A percentile compares a stretch with the other conserved stretches of the same genome.
phyloP scores from a whole-genome alignment of 768 basidiomycete species.

The Boletus sp. region DNA sequence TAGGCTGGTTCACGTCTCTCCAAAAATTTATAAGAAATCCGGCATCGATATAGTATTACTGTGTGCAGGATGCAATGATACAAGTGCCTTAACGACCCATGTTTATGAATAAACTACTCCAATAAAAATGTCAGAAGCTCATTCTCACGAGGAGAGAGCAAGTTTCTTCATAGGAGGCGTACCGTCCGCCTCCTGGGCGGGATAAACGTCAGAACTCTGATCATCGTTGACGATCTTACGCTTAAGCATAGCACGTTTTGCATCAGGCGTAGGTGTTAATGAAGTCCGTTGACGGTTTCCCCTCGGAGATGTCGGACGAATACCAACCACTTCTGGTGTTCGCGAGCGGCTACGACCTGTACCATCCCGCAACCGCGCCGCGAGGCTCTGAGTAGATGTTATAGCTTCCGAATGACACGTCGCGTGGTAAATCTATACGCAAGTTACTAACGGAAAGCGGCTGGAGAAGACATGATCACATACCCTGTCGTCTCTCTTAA shows the following conservation, averaged over 20 bases:
- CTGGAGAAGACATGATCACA: slow-evolving; percentile 25
- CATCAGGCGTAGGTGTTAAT: slow-evolving; percentile 50
- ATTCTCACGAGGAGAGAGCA: slow-evolving; percentile 42
- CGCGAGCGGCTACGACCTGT: slow-evolving; percentile 64
- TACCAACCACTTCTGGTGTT: slow-evolving; percentile 60
- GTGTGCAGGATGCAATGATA: slow-evolving; percentile 22
- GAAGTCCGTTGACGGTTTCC: slow-evolving; percentile 34
- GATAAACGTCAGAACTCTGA: slow-evolving; percentile 31
- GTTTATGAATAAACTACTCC: slow-evolving; percentile 32
- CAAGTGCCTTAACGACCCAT: slow-evolving; percentile 24
- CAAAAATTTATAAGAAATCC: background rate
- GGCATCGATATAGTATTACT: slow-evolving; percentile 16
- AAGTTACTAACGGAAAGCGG: slow-evolving; percentile 1
- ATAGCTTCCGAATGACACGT: slow-evolving; percentile 88
- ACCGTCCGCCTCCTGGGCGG: slow-evolving; percentile 38
- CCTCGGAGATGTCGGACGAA: slow-evolving; percentile 40
- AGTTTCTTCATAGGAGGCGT: slow-evolving; percentile 71
- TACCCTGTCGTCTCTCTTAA: slow-evolving; percentile 81
- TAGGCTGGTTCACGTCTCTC: background rate
- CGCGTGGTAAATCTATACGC: slow-evolving; percentile 81
- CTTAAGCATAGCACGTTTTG: slow-evolving; percentile 59
- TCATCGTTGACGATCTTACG: slow-evolving; percentile 70
- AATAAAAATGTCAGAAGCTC: slow-evolving; percentile 28
- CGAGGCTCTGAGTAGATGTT: slow-evolving; percentile 61
- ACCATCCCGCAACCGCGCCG: slow-evolving; percentile 66